Conservation (phyloP, 208 protist species). For the Trypanosomatidae sp. region DNA sequence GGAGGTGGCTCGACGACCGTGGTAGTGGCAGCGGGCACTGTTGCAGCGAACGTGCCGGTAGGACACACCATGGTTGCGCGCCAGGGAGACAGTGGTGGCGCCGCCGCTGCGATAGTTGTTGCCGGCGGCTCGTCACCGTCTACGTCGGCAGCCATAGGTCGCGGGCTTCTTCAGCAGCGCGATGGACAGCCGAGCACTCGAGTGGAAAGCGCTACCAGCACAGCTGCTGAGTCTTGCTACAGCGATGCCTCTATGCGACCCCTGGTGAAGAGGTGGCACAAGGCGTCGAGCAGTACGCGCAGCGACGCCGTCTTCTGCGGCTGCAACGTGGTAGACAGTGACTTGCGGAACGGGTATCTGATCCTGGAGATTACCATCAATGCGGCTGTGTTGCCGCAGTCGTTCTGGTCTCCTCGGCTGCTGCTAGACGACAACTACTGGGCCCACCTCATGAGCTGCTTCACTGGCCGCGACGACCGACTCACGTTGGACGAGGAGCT, state of each 20-base stretch:
- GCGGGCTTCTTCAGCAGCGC: background rate
- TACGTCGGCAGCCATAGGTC: background rate
- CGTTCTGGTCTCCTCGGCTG: constrained; percentile 31
- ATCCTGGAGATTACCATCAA: constrained; percentile 65
- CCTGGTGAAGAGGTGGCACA: constrained; percentile 21
- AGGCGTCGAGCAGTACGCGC: constrained; percentile 16
- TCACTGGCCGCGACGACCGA: constrained; percentile 54
- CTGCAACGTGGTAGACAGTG: constrained; percentile 75
- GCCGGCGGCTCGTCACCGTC: background rate
- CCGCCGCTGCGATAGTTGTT: background rate
- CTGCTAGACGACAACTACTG: constrained; percentile 36
- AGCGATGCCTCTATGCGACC: background rate
- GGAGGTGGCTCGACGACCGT: background rate
- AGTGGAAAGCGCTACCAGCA: background rate
- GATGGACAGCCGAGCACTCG: background rate
- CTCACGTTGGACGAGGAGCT: constrained; percentile 18
- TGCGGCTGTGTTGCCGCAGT: constrained; percentile 21
- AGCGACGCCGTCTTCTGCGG: constrained; percentile 49
- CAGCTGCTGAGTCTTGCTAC: background rate
- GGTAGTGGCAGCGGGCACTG: background rate
- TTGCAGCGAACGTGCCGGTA: background rate
- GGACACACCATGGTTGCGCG: background rate
- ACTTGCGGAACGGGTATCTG: constrained; percentile 67
- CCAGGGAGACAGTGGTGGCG: background rate
- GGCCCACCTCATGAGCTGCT: constrained; percentile 57